Evolutionary conservation across 805 yeast genomes (phyloP).

Genomic region (Ogataea degrootiae): DNA sequence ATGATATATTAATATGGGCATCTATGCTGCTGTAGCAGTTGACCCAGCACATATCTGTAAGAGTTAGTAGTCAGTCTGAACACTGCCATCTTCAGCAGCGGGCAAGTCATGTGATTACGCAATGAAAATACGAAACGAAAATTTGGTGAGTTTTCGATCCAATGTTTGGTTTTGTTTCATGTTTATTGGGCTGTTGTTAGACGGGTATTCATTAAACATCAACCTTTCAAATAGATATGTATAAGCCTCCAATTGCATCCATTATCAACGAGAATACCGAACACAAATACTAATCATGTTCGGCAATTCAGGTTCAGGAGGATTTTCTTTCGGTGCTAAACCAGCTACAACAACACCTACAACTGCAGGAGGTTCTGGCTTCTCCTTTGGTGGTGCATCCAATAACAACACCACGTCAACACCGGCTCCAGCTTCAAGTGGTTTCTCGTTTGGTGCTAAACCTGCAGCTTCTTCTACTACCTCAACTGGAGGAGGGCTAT

Average conservation of each 20-base stretch:
- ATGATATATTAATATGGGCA: no score
- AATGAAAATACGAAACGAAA: no score
- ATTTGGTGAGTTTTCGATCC: no score
- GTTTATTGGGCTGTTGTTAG: no score
- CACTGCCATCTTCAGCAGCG: no score
- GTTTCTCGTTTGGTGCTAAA: slow-evolving; percentile 13
- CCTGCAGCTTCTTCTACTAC: slow-evolving; percentile 7
- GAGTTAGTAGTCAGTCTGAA: no score
- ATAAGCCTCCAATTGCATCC: slow-evolving; percentile 12
- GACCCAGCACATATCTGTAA: no score
- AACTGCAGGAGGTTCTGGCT: slow-evolving; percentile 2
- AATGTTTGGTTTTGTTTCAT: no score
- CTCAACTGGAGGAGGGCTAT: slow-evolving; percentile 7
- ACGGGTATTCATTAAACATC: neutral
- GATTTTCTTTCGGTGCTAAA: slow-evolving; percentile 11
- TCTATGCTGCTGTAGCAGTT: no score
- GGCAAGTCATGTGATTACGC: no score
- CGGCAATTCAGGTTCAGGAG: slow-evolving; percentile 2
- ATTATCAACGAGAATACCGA: neutral
- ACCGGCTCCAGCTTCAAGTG: slow-evolving; percentile 3
- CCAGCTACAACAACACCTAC: slow-evolving; percentile 8
- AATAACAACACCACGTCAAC: slow-evolving; percentile 1
- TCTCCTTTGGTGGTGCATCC: slow-evolving; percentile 9
- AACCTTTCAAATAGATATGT: neutral
- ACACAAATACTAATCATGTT: neutral